Conservation (phyloP, 2,329 filamentous ascomycete species). For the Colletotrichum euphorbiae region DNA sequence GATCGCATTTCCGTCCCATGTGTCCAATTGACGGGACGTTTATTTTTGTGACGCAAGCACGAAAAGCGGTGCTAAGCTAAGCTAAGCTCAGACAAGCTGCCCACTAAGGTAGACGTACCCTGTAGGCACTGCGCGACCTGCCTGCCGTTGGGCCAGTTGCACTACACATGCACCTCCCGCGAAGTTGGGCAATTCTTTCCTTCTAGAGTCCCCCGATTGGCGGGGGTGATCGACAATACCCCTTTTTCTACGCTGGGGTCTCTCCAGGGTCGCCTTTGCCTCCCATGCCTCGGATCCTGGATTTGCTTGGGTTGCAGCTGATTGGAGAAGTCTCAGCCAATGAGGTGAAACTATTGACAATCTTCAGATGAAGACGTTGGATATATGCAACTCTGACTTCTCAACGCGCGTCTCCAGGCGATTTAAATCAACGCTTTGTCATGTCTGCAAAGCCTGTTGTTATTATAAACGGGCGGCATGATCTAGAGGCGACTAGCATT, state of each 20-base stretch:
- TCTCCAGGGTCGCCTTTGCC: background rate
- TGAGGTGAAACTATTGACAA: conserved; percentile 1
- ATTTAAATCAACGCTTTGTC: too few relatives aligned
- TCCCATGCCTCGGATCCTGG: conserved; percentile 7
- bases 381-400: background rate
- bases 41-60: conserved; percentile 33
- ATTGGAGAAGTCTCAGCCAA: conserved; percentile 2
- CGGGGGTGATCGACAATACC: conserved; percentile 28
- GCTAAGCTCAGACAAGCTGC: conserved; percentile 26
- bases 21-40: conserved; percentile 23
- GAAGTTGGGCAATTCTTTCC: conserved; percentile 10
- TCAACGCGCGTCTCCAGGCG: background rate
- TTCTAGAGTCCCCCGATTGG: conserved; percentile 20
- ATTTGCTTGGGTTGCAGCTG: background rate
- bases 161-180: conserved; percentile 4
- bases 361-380: background rate
- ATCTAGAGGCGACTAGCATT: too few relatives aligned
- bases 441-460: too few relatives aligned
- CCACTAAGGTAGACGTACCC: background rate
- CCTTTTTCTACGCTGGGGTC: conserved; percentile 20
- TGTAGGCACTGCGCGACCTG: conserved; percentile 3
- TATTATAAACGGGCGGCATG: too few relatives aligned
- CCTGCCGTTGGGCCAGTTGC: background rate
- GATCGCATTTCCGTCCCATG: conserved; percentile 31
- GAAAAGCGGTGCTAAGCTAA: conserved; percentile 24